Conservation (phyloP, 2,329 filamentous ascomycete genomes). For the Akanthomyces muscarius region DNA sequence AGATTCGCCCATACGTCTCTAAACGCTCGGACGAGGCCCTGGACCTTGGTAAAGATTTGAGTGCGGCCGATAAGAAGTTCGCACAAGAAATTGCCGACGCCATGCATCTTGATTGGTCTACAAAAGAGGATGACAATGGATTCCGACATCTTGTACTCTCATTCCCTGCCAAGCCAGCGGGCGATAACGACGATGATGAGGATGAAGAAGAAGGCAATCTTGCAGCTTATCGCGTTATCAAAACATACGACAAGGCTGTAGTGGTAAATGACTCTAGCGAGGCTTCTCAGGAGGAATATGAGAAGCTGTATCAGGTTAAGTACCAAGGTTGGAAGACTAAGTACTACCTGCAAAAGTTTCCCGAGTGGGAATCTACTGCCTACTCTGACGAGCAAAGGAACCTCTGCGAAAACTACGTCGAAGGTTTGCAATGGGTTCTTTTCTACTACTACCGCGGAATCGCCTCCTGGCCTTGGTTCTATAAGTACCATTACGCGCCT, state of each 20-base stretch:
- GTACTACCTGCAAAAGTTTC: conserved; percentile 87
- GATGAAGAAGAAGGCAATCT: conserved; percentile 68
- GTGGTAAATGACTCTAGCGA: conserved; percentile 75
- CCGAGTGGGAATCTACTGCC: conserved; percentile 77
- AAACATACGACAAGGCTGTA: conserved; percentile 85
- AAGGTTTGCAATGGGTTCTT: conserved; percentile 95
- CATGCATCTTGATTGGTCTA: conserved; percentile 55
- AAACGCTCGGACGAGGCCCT: conserved; percentile 62
- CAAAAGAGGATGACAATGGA: conserved; percentile 53
- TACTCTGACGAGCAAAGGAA: conserved; percentile 71
- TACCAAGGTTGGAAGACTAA: conserved; percentile 91
- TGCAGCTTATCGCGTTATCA: conserved; percentile 80
- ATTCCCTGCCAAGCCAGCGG: conserved; percentile 43
- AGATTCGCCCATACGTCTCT: conserved; percentile 77
- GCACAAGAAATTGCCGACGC: conserved; percentile 76
- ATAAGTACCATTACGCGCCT: conserved; percentile 92
- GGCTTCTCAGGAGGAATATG: conserved; percentile 72
- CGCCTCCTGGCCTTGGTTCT: conserved; percentile 98
- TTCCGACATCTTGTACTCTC: conserved; percentile 49
- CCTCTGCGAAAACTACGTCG: conserved; percentile 92
- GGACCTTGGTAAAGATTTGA: conserved; percentile 68
- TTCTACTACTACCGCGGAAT: conserved; percentile 98
- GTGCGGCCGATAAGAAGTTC: conserved; percentile 87
- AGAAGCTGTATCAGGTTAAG: conserved; percentile 84
- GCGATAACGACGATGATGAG: conserved; percentile 61